phyloP scores from a whole-genome alignment of 805 yeast genomes.

The Lachancea waltii region DNA sequence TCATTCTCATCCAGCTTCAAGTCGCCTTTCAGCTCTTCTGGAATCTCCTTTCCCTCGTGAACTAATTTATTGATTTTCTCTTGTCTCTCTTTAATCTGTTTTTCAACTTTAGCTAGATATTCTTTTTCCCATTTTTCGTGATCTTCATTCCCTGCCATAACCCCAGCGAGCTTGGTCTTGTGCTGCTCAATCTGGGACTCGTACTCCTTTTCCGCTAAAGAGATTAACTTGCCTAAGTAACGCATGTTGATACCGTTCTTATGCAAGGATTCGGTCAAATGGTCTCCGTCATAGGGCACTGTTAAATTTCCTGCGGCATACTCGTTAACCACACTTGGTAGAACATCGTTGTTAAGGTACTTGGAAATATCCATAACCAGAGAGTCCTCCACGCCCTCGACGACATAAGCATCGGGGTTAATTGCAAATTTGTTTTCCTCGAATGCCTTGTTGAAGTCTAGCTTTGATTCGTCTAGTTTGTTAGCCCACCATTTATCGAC shows the following conservation, averaged over 20 bases:
- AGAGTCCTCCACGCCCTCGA: conserved; percentile 38
- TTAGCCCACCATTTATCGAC: conserved; percentile 84
- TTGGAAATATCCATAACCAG: conserved; percentile 61
- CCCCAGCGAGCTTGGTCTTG: conserved; percentile 21
- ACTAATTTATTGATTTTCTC: conserved; percentile 29
- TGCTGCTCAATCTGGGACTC: conserved; percentile 20
- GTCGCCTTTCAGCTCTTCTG: conserved; percentile 31
- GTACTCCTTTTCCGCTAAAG: conserved; percentile 28
- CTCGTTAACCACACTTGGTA: conserved; percentile 51
- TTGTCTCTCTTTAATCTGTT: conserved; percentile 32
- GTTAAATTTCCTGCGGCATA: conserved; percentile 40
- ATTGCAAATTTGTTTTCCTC: conserved; percentile 45
- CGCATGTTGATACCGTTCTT: conserved; percentile 81
- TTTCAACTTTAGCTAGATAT: conserved; percentile 28
- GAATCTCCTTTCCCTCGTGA: conserved; percentile 31
- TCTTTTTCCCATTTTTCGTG: conserved; percentile 31
- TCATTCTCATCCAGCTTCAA: conserved; percentile 30
- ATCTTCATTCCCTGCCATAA: conserved; percentile 27
- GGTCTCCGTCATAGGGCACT: conserved; percentile 77
- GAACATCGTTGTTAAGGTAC: conserved; percentile 50
- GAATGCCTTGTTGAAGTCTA: conserved; percentile 31
- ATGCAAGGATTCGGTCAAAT: conserved; percentile 64
- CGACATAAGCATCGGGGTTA: conserved; percentile 73
- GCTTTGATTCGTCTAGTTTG: conserved; percentile 41
- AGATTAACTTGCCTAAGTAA: conserved; percentile 57